Conservation (phyloP, 208 protist genomes). For the Trichomonas vaginalis region DNA sequence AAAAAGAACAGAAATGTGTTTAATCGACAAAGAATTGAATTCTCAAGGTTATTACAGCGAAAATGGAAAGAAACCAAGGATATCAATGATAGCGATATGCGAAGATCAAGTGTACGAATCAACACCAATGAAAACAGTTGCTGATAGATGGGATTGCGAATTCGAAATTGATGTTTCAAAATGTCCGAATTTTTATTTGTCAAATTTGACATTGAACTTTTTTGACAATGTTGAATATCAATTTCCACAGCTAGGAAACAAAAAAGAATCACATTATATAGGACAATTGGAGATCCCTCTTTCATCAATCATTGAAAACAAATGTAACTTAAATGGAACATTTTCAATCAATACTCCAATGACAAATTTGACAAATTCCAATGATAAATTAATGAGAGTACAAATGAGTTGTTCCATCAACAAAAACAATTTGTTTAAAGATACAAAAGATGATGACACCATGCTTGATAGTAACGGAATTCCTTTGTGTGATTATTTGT, state of each 20-base stretch:
- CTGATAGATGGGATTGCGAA: not conserved
- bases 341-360: not conserved
- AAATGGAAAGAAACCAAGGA: not conserved
- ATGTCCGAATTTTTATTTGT: not conserved
- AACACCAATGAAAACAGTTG: not conserved
- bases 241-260: not conserved
- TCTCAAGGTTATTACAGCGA: not conserved
- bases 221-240: not conserved
- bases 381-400: not conserved
- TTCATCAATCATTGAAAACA: not conserved
- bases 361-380: not conserved
- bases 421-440: not conserved
- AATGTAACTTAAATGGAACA: not conserved
- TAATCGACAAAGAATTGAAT: not conserved
- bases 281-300: not conserved
- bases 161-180: not conserved
- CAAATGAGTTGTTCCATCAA: not conserved
- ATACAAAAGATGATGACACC: too few species aligned
- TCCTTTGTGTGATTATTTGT: not conserved
- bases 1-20: not conserved
- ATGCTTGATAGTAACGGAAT: not conserved
- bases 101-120: not conserved
- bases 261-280: not conserved
- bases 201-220: not conserved
- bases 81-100: not conserved